Conservation (phyloP, 805 yeast genomes). For the Sugiyamaella boreocaroliniensis region DNA sequence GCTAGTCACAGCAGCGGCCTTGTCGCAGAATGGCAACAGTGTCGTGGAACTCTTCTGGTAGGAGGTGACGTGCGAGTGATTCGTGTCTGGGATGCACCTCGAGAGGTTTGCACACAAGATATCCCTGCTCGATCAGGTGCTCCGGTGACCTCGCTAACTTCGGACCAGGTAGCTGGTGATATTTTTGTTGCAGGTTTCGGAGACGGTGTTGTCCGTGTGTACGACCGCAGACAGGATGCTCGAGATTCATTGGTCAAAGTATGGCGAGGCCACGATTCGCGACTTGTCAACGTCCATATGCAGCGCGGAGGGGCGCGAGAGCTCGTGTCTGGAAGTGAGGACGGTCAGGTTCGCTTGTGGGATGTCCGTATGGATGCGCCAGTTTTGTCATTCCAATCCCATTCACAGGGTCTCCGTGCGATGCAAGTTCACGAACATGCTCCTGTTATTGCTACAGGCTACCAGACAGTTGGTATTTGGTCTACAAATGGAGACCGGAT, state of each 20-base stretch:
- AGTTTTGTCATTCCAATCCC: conserved; percentile 58
- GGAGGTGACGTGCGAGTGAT: conserved; percentile 94
- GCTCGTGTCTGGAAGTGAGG: conserved; percentile 67
- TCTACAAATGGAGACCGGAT: conserved; percentile 76
- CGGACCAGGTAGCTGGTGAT: conserved; percentile 94
- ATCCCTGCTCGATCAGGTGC: conserved; percentile 88
- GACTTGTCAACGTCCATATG: conserved; percentile 75
- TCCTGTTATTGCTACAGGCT: conserved; percentile 85
- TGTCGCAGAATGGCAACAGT: conserved; percentile 94
- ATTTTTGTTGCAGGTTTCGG: conserved; percentile 86
- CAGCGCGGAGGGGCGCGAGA: conserved; percentile 96
- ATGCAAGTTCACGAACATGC: conserved; percentile 93
- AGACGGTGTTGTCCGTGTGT: conserved; percentile 82
- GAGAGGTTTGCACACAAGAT: conserved; percentile 79
- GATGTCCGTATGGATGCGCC: conserved; percentile 71
- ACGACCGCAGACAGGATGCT: conserved; percentile 80
- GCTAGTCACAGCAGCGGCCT: conserved; percentile 76
- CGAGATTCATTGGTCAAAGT: conserved; percentile 77
- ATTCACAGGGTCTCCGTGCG: conserved; percentile 47
- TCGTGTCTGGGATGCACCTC: conserved; percentile 93
- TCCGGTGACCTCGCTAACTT: conserved; percentile 80
- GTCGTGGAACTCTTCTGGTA: conserved; percentile 80
- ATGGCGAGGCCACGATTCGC: conserved; percentile 54
- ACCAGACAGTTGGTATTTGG: conserved; percentile 72
- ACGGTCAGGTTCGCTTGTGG: conserved; percentile 84